Base-by-base conservation (phyloP, 352 stramenopile genomes). In the Phytophthora idaei region DNA sequence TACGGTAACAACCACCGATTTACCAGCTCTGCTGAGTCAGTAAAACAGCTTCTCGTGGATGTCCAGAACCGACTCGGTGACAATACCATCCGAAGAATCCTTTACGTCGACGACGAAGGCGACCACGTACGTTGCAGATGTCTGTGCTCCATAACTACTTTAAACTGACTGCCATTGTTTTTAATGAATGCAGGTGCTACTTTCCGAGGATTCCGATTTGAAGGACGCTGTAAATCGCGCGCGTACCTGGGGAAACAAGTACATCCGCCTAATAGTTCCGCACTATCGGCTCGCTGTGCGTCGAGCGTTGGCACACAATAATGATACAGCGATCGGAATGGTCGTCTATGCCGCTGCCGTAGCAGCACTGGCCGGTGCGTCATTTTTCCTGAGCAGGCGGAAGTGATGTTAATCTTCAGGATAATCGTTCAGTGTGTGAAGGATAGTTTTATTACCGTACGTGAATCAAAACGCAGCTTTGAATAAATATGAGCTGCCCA, bases 1-100 rank as follows among this genome's bases (percentile, higher is more conserved):
- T 90, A 90, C 36, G 85, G 83, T 10, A 90, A 87, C 57, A 96
- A 90, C 50, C 88, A 96, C 31, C 86, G 88, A 2, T 96, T 96
- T 60, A 94, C 86, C 14, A 93, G 86, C 47, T 94, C 88, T 5
- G 86, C 88, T 15, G 78, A 88, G 55, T 90, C 81, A 12, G 56
- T 96, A 11, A 85, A 85, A 17, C 80, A 92, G 36, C 67, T 96
- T 12, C 54, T 92, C 25, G 71, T 76, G 21, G 81, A 94, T 50
- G 85, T 96, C 0, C 81, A 92, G 55, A 89, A 77, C 39, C 83
- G 85, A 25, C 63, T 94, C 1, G 88, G 87, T 5, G 85, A 93
- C 57, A 74, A 89, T 48, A 92, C 84, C 17, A 93, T 92, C 45
- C 77, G 80, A 4, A 78, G 88, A 53, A 72, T 95, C 28, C 82